Base-by-base conservation (phyloP, 495 filamentous ascomycete genomes). In the Alectoria sarmentosa region DNA sequence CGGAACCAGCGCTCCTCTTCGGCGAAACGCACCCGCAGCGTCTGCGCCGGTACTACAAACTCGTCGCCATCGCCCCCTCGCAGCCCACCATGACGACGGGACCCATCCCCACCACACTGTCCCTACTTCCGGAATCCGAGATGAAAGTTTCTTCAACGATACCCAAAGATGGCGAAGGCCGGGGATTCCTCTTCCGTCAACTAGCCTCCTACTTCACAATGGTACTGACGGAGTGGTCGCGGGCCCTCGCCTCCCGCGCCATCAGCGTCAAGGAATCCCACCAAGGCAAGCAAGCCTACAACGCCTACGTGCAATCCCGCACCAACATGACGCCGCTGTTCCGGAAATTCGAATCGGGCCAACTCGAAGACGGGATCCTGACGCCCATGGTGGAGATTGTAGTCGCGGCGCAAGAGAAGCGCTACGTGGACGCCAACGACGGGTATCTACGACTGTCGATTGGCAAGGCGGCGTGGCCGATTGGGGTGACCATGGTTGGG, bases 401-500 rank as follows among this genome's bases (percentile, higher is more conserved):
- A 21, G 78, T 86, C 66, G 90, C 92, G 30, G 91, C 91, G 8
- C 94, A 98, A 78, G 86, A 90, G 71, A 79, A 89, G 62, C 81
- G 90, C 69, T 98, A 98, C 73, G 95, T 98, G 42, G 90, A 96
- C 76, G 94, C 94, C 28, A 98, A 97, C 71, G 92, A 98, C 73
- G 91, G 91, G 2, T 98, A 98, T 73, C 75, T 98, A 58, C 80
- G 90, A 41, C 76, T 98, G 63, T 96, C 90, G 75, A 98, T 98
- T 74, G 94, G 94, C 61, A 98, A 98, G 82, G 95, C 94, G 75
- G 94, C 94, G 30, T 98, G 94, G 94, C 94, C 94, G 36, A 98
- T 98, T 73, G 94, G 94, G 76, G 94, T 98, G 37, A 98, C 94
- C 70, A 97, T 98, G 94, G 94, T 98, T 67, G 94, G 94, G 80